A percentile compares a stretch with the other conserved stretches of the same genome.
phyloP scores from a whole-genome alignment of 2,329 filamentous ascomycete genomes.

The Exophiala sp. region DNA sequence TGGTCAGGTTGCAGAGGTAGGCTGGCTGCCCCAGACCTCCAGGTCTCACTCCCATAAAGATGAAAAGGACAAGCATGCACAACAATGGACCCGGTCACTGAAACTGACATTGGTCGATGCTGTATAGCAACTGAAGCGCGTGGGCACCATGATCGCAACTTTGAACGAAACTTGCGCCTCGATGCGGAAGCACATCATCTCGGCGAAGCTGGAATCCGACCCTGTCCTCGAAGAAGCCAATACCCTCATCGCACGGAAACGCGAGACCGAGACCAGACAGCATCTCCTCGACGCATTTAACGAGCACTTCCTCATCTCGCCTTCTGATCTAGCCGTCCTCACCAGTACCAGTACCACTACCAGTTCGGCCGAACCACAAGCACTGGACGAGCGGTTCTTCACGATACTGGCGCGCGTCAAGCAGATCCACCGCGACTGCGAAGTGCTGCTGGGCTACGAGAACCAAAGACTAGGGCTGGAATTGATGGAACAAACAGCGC shows the following conservation, averaged over 20 bases:
- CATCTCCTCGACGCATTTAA: slow-evolving; percentile 73
- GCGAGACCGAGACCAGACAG: slow-evolving; percentile 72
- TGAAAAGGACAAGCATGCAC: too few relatives aligned
- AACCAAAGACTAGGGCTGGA: slow-evolving; percentile 83
- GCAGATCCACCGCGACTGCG: slow-evolving; percentile 79
- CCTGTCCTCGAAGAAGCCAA: slow-evolving; percentile 72
- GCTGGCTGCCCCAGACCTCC: slow-evolving; percentile 28
- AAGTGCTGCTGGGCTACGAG: slow-evolving; percentile 81
- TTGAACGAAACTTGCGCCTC: slow-evolving; percentile 74
- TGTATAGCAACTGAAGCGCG: slow-evolving; percentile 72
- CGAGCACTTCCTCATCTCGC: slow-evolving; percentile 75
- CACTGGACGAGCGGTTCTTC: slow-evolving; percentile 83
- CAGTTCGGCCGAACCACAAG: slow-evolving; percentile 73
- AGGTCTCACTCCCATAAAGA: not conserved
- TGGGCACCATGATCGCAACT: slow-evolving; percentile 69
- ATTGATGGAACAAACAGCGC: slow-evolving; percentile 84
- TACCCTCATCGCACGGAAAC: slow-evolving; percentile 64
- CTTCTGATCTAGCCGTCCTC: slow-evolving; percentile 68
- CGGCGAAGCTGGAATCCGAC: slow-evolving; percentile 67
- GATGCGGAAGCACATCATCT: slow-evolving; percentile 69
- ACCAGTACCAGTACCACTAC: too few relatives aligned
- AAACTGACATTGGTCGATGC: too few relatives aligned
- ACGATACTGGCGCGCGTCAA: slow-evolving; percentile 69
- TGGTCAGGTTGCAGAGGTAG: slow-evolving; percentile 77
- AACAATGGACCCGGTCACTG: too few relatives aligned